Conservation (phyloP, 2,329 filamentous ascomycete species). For the Anthostomella pinea region DNA sequence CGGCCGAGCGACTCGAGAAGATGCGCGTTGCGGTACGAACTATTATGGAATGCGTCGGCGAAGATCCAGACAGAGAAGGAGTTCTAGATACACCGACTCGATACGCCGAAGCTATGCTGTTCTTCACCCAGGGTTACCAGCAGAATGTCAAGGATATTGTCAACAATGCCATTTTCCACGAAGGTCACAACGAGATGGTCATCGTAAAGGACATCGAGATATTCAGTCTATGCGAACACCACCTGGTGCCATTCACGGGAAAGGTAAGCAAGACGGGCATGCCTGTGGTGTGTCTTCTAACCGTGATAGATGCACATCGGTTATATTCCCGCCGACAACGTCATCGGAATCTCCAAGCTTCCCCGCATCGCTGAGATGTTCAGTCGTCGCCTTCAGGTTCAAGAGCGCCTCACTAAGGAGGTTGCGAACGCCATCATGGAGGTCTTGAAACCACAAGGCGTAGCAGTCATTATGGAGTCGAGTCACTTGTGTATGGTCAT, state of each 20-base stretch:
- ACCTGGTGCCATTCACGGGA: conserved; percentile 92
- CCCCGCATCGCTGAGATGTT: conserved; percentile 98
- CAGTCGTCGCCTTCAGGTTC: conserved; percentile 86
- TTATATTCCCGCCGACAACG: conserved; percentile 85
- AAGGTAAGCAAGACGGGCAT: conserved; percentile 59
- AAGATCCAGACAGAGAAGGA: conserved; percentile 64
- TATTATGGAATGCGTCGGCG: conserved; percentile 66
- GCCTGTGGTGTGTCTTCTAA: neutral
- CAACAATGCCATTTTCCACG: conserved; percentile 91
- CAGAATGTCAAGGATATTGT: conserved; percentile 89
- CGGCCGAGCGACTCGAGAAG: conserved; percentile 51
- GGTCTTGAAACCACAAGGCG: conserved; percentile 87
- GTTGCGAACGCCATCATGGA: conserved; percentile 93
- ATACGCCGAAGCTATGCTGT: conserved; percentile 93
- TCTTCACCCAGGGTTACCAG: conserved; percentile 95
- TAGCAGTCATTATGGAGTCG: conserved; percentile 96
- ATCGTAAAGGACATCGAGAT: conserved; percentile 98
- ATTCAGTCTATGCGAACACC: conserved; percentile 93
- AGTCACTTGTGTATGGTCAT: conserved; percentile 98
- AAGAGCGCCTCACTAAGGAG: conserved; percentile 94
- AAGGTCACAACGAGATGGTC: conserved; percentile 95
- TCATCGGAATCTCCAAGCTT: conserved; percentile 93
- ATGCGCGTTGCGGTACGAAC: conserved; percentile 63
- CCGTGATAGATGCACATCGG: conserved; percentile 87
- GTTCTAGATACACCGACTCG: conserved; percentile 70